phyloP scores from a whole-genome alignment of 176 grass and related monocot species.

The Avena eriantha region DNA sequence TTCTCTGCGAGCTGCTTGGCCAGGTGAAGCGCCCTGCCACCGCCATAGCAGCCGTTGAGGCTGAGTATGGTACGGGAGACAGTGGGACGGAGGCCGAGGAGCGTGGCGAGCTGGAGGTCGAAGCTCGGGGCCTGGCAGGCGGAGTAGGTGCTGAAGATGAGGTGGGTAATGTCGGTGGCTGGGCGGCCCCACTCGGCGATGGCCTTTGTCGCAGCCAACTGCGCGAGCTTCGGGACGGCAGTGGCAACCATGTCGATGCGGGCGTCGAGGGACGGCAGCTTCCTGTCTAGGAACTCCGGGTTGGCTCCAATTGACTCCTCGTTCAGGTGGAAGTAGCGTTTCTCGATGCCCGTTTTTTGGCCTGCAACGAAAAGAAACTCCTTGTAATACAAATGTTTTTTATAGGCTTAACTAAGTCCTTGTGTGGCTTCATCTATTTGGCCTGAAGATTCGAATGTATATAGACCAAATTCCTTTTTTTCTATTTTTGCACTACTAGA shows the following conservation, averaged over 20 bases:
- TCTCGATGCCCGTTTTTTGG: neutral
- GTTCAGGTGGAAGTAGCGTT: neutral
- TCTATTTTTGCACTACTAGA: no score
- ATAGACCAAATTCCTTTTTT: no score
- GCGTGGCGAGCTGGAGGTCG: neutral
- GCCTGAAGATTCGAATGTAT: no score
- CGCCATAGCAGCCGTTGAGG: neutral
- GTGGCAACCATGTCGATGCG: neutral
- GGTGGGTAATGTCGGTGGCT: neutral
- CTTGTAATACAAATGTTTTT: no score
- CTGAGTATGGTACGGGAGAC: neutral
- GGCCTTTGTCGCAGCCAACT: neutral
- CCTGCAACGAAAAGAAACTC: neutral
- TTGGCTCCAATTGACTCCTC: neutral
- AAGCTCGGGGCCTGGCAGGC: neutral
- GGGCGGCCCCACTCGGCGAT: neutral
- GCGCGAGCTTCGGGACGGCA: neutral
- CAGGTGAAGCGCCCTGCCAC: neutral
- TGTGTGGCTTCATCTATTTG: no score
- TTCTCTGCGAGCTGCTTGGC: neutral
- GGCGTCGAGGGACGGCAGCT: neutral
- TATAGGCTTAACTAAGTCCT: no score
- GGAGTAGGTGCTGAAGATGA: constrained; percentile 8
- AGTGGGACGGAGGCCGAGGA: neutral
- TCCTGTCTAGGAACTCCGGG: neutral